These are phyloP conservation scores for Colletotrichum plurivorum DNA, from an alignment of 2,329 filamentous ascomycete genomes.

Conservation along the genomic window DNA sequence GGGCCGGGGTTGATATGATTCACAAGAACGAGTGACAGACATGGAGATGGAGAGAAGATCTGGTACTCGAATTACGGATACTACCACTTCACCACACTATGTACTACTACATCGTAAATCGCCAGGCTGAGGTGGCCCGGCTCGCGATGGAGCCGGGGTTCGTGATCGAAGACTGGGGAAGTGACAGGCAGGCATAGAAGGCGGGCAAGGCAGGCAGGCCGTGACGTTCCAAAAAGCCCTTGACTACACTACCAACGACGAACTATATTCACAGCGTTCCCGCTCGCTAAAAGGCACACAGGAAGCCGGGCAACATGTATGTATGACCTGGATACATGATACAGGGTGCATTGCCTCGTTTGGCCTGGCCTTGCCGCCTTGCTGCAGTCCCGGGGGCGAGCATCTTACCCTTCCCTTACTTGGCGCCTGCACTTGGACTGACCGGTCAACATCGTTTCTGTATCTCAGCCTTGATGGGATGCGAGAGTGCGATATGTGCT, in stretches of 20 bases:
- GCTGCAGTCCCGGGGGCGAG: not conserved
- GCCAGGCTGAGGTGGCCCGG: not conserved
- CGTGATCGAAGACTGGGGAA: constrained; percentile 14
- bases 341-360: not conserved
- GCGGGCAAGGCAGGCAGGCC: not conserved
- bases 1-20: not conserved
- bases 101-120: not conserved
- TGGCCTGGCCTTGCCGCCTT: not conserved
- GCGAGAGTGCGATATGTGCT: not conserved
- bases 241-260: too few relatives aligned
- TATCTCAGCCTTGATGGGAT: not conserved
- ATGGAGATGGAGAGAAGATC: not conserved
- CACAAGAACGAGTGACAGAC: too few relatives aligned
- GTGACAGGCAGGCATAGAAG: constrained; percentile 11
- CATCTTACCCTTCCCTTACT: constrained; percentile 17
- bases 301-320: too few relatives aligned
- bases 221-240: too few relatives aligned
- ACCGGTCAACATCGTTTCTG: constrained; percentile 15
- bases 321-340: too few relatives aligned
- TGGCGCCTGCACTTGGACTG: constrained; percentile 23
- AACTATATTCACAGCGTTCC: too few relatives aligned
- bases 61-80: too few relatives aligned
- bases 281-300: too few relatives aligned
- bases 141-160: constrained; percentile 3
- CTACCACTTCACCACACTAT: too few relatives aligned